phyloP scores from a whole-genome alignment of 75 land plant species.

The Pinus tabuliformis region DNA sequence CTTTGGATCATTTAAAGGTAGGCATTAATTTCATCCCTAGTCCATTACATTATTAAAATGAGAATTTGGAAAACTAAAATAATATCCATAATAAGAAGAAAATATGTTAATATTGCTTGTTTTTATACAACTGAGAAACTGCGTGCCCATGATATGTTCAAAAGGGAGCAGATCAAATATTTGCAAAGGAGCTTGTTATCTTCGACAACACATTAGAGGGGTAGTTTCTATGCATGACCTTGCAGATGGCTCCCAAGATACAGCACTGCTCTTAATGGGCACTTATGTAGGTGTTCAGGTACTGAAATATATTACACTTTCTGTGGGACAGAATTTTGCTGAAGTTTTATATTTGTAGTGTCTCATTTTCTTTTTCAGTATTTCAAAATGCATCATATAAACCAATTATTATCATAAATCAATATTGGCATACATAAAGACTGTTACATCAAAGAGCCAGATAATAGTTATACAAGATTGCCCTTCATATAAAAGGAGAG shows the following conservation, averaged over 20 bases:
- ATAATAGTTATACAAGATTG: no score
- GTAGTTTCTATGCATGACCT: slow-evolving; percentile 25
- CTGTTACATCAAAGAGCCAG: no score
- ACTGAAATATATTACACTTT: not conserved
- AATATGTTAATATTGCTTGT: not conserved
- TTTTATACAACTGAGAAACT: not conserved
- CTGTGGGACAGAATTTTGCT: not conserved
- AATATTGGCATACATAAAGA: no score
- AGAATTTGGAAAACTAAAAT: not conserved
- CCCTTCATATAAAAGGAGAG: no score
- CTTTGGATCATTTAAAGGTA: slow-evolving; percentile 57
- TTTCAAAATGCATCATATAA: no score
- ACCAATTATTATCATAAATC: no score
- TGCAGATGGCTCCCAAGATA: not conserved
- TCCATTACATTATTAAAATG: not conserved
- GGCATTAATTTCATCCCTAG: not conserved
- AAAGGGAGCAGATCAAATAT: slow-evolving; percentile 31
- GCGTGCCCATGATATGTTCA: slow-evolving; percentile 6
- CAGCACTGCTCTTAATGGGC: slow-evolving; percentile 36
- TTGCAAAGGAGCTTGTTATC: slow-evolving; percentile 24
- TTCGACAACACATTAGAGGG: slow-evolving; percentile 19
- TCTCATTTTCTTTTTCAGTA: no score
- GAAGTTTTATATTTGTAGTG: no score
- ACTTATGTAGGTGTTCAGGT: slow-evolving; percentile 54
- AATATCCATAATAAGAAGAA: not conserved